phyloP scores from a whole-genome alignment of 225 moss, liverwort and hornwort species.

The Polytrichum commune region DNA sequence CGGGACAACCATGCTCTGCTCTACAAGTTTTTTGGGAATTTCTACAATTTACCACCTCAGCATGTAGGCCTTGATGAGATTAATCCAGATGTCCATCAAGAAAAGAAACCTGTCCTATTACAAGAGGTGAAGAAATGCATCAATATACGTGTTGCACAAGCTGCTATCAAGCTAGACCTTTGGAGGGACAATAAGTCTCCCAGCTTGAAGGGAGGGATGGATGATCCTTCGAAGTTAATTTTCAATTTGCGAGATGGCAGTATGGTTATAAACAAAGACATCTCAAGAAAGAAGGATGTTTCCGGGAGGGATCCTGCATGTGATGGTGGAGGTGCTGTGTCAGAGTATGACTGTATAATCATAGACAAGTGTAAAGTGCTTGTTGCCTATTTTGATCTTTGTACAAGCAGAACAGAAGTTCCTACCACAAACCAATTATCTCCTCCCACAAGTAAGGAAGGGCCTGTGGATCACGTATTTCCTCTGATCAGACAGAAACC shows the following conservation, averaged over 20 bases:
- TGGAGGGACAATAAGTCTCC: slow-evolving; percentile 10
- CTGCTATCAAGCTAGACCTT: slow-evolving; percentile 10
- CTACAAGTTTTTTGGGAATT: slow-evolving; percentile 10
- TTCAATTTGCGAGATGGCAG: slow-evolving; percentile 4
- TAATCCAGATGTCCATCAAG: background rate
- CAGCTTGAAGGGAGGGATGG: slow-evolving; percentile 1
- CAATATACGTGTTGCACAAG: background rate
- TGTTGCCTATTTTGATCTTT: slow-evolving; percentile 4
- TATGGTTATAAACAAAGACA: slow-evolving; percentile 2
- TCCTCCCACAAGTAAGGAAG: background rate
- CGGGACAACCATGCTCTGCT: slow-evolving; percentile 8
- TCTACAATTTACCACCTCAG: slow-evolving; percentile 5
- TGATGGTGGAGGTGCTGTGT: background rate
- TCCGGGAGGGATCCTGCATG: background rate
- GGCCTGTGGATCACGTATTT: background rate
- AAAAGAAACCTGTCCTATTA: background rate
- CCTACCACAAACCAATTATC: background rate
- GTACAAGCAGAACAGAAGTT: slow-evolving; percentile 6
- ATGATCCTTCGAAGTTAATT: slow-evolving; percentile 4
- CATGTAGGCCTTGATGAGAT: background rate
- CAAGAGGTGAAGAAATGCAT: slow-evolving; percentile 5
- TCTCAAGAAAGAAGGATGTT: slow-evolving; percentile 2
- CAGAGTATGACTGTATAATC: background rate
- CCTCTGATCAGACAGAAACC: background rate
- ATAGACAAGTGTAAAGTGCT: slow-evolving; percentile 8